Evolutionary conservation across 257 asterid species (phyloP).

Genomic region (Solanum ossicruentum): DNA sequence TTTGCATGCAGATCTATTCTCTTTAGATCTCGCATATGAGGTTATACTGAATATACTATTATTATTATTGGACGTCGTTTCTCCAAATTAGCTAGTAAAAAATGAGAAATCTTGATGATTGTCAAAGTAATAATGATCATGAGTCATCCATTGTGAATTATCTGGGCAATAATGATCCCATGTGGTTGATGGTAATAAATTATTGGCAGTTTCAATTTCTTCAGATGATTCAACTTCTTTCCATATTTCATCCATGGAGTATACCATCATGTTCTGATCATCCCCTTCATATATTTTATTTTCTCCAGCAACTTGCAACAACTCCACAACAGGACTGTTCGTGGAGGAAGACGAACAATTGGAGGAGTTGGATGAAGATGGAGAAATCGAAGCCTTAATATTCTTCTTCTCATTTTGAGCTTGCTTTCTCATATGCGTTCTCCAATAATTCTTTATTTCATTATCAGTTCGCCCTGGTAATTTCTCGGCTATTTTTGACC

Average conservation of each 20-base stretch:
- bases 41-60: neutral
- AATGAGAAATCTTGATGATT: neutral
- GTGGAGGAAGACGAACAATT: conserved; percentile 29
- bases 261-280: conserved; percentile 13
- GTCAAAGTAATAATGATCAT: neutral
- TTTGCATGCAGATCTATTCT: neutral
- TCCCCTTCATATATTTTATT: conserved; percentile 8
- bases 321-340: conserved; percentile 6
- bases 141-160: conserved; percentile 27
- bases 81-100: neutral
- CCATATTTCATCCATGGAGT: conserved; percentile 84
- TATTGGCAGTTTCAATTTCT: conserved; percentile 7
- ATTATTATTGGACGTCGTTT: neutral
- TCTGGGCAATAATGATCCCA: conserved; percentile 49
- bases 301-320: neutral
- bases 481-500: conserved; percentile 88
- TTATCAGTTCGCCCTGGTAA: conserved; percentile 93
- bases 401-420: conserved; percentile 65
- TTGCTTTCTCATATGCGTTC: conserved; percentile 75
- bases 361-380: conserved; percentile 24
- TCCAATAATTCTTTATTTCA: conserved; percentile 92
- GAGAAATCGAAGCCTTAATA: neutral
- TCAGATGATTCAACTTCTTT: conserved; percentile 51
- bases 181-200: conserved; percentile 24
- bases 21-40: neutral